These are phyloP conservation scores for Coccomyxa sp. DNA, from an alignment of 139 green algal genomes.

Conservation along the genomic window DNA sequence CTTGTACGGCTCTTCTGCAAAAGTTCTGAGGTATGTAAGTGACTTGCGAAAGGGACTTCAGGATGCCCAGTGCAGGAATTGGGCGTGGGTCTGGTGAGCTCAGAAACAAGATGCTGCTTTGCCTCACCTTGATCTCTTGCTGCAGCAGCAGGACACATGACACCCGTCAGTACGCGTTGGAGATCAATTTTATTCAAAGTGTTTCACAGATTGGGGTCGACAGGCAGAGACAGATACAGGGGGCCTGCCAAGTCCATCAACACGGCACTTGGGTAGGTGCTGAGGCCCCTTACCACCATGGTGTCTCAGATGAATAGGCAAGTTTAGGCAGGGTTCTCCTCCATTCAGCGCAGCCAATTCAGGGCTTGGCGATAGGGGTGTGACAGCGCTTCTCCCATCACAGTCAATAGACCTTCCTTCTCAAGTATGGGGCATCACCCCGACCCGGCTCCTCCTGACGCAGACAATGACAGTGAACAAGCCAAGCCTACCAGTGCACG, in stretches of 20 bases:
- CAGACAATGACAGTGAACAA: no score
- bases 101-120: not conserved
- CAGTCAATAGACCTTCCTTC: not conserved
- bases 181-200: not conserved
- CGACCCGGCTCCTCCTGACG: no score
- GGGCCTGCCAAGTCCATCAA: not conserved
- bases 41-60: no score
- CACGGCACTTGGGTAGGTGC: not conserved
- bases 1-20: no score
- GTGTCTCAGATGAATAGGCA: not conserved
- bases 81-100: not conserved
- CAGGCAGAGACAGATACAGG: not conserved
- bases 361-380: no score
- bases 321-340: not conserved
- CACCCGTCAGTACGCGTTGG: not conserved
- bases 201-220: not conserved
- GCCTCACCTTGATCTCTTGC: slow-evolving; percentile 88
- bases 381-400: no score
- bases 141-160: slow-evolving; percentile 36
- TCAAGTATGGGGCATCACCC: no score
- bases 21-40: no score
- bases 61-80: no score
- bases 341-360: no score
- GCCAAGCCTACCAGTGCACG: no score
- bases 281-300: not conserved